phyloP scores from a whole-genome alignment of 805 yeast species.

The Saccharomyces jurei region DNA sequence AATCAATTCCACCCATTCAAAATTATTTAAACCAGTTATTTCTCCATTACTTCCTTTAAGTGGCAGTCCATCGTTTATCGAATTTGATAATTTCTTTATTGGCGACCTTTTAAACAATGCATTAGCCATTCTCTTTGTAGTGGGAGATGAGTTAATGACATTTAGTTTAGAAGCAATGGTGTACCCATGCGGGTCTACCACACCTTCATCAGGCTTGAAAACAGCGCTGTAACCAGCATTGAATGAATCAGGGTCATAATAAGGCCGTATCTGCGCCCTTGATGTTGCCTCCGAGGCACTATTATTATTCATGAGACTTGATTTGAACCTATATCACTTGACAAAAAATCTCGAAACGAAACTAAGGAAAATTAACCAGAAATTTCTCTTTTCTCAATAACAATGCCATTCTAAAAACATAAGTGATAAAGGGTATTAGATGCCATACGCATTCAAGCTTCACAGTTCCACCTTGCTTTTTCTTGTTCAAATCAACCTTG shows the following conservation, averaged over 20 bases:
- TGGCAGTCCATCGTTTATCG: not conserved
- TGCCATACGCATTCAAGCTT: not conserved
- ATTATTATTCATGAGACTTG: not conserved
- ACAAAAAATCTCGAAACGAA: not conserved
- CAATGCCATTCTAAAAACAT: not conserved
- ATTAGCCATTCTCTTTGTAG: not conserved
- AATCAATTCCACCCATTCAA: slow-evolving; percentile 60
- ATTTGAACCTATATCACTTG: not conserved
- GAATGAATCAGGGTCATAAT: slow-evolving; percentile 60
- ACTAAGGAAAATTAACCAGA: not conserved
- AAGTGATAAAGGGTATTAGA: not conserved
- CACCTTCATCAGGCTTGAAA: slow-evolving; percentile 55
- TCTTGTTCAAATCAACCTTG: not conserved
- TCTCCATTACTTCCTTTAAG: not conserved
- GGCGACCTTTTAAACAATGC: not conserved
- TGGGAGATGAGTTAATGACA: slow-evolving; percentile 22
- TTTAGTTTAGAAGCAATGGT: slow-evolving; percentile 34
- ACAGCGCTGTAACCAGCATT: slow-evolving; percentile 56
- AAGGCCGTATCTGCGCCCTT: slow-evolving; percentile 45
- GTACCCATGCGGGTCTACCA: slow-evolving; percentile 39
- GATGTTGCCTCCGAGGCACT: not conserved
- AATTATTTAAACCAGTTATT: slow-evolving; percentile 19
- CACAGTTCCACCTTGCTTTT: not conserved
- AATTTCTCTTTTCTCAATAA: slow-evolving; percentile 1
- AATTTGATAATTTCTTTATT: not conserved